These are phyloP conservation scores for Scheffersomyces stambukii DNA, from an alignment of 1,139 yeast species.

Conservation along the genomic window DNA sequence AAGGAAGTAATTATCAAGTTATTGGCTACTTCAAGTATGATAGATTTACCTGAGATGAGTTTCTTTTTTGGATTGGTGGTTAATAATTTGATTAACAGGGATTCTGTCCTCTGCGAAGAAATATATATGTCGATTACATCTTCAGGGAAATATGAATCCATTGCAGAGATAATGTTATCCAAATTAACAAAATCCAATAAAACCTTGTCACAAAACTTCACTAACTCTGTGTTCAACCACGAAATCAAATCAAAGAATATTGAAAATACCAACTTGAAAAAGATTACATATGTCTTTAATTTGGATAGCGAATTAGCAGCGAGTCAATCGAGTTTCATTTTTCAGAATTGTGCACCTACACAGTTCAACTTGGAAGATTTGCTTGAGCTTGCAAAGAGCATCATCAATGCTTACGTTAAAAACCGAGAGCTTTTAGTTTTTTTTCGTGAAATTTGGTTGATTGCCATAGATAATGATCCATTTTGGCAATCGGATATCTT, in stretches of 20 bases:
- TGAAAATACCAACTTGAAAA: slow-evolving; percentile 33
- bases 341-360: slow-evolving; percentile 15
- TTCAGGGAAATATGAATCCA: slow-evolving; percentile 20
- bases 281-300: slow-evolving; percentile 40
- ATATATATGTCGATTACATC: slow-evolving; percentile 34
- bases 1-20: slow-evolving; percentile 17
- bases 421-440: slow-evolving; percentile 59
- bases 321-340: slow-evolving; percentile 25
- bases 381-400: slow-evolving; percentile 21
- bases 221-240: slow-evolving; percentile 27
- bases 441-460: slow-evolving; percentile 42
- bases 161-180: slow-evolving; percentile 37
- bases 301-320: slow-evolving; percentile 52
- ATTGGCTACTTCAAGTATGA: slow-evolving; percentile 11
- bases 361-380: slow-evolving; percentile 6
- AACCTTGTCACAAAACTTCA: slow-evolving; percentile 45
- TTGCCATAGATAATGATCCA: slow-evolving; percentile 19
- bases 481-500: slow-evolving; percentile 28
- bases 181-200: slow-evolving; percentile 38
- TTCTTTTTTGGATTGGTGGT: slow-evolving; percentile 25
- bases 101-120: slow-evolving; percentile 38
- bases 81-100: slow-evolving; percentile 19
- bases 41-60: no score
- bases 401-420: slow-evolving; percentile 46
- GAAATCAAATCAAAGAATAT: slow-evolving; percentile 20